Evolutionary conservation across 2,329 filamentous ascomycete species (phyloP).

Genomic region (Nannizzia gypsea): DNA sequence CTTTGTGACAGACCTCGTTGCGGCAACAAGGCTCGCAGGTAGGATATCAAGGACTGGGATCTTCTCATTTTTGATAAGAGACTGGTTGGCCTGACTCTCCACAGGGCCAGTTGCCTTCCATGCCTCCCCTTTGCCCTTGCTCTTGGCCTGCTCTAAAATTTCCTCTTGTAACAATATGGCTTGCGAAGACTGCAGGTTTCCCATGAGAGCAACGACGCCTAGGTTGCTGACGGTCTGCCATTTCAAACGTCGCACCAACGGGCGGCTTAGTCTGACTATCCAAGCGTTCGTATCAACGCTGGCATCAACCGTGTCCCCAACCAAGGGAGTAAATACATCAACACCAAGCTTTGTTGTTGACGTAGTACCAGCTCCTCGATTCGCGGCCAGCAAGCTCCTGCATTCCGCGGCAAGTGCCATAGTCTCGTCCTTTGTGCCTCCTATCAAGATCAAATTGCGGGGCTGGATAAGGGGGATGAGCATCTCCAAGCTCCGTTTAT

Average conservation of each 20-base stretch:
- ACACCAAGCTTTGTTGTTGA: slow-evolving; percentile 25
- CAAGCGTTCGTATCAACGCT: slow-evolving; percentile 97
- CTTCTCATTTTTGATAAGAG: slow-evolving; percentile 22
- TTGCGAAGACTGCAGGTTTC: slow-evolving; percentile 47
- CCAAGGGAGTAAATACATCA: slow-evolving; percentile 68
- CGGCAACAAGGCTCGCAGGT: slow-evolving; percentile 52
- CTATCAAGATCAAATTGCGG: slow-evolving; percentile 85
- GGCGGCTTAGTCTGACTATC: slow-evolving; percentile 80
- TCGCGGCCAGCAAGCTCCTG: slow-evolving; percentile 49
- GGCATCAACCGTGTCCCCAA: slow-evolving; percentile 68
- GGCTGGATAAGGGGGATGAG: slow-evolving; percentile 87
- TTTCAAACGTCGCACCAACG: slow-evolving; percentile 71
- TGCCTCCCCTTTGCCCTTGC: slow-evolving; percentile 41
- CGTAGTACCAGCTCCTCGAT: slow-evolving; percentile 19
- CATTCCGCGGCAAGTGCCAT: slow-evolving; percentile 67
- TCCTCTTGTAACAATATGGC: slow-evolving; percentile 22
- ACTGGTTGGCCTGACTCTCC: slow-evolving; percentile 15
- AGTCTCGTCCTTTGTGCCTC: slow-evolving; percentile 69
- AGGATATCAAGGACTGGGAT: slow-evolving; percentile 49
- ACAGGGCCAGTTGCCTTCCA: slow-evolving; percentile 21
- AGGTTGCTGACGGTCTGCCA: slow-evolving; percentile 91
- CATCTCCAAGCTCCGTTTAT: slow-evolving; percentile 88
- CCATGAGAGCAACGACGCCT: slow-evolving; percentile 86
- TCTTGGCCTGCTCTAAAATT: slow-evolving; percentile 33
- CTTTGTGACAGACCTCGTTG: slow-evolving; percentile 64